Evolutionary conservation across 2,329 filamentous ascomycete species (phyloP).

Genomic region (Tolypocladium nubicola): DNA sequence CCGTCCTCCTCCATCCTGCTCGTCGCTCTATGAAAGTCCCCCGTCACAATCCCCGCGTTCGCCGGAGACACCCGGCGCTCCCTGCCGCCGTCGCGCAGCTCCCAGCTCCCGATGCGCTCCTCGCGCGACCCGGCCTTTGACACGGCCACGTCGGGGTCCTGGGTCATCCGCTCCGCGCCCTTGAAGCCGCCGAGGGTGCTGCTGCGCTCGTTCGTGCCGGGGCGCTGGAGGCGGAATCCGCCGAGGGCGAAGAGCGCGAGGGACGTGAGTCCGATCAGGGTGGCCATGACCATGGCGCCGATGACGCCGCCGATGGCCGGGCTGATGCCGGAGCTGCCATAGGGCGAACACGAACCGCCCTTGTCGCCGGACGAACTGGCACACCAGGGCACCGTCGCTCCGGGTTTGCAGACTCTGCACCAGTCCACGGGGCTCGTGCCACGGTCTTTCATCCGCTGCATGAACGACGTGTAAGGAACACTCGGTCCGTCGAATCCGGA

Average conservation of each 20-base stretch:
- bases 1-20: conserved; percentile 17
- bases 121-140: conserved; percentile 27
- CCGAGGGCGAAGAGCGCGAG: conserved; percentile 21
- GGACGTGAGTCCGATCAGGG: conserved; percentile 20
- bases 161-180: conserved; percentile 31
- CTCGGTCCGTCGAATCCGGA: conserved; percentile 18
- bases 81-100: conserved; percentile 22
- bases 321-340: conserved; percentile 10
- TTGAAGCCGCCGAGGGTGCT: conserved; percentile 28
- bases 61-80: conserved; percentile 5
- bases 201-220: conserved; percentile 2
- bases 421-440: conserved; percentile 25
- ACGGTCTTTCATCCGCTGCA: conserved; percentile 22
- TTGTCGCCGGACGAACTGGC: neutral
- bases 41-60: conserved; percentile 12
- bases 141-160: conserved; percentile 31
- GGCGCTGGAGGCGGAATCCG: conserved; percentile 19
- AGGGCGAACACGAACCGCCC: too few relatives aligned
- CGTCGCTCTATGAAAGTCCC: conserved; percentile 9
- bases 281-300: conserved; percentile 31
- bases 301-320: conserved; percentile 34
- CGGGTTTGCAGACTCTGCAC: conserved; percentile 31
- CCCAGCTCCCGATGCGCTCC: conserved; percentile 40
- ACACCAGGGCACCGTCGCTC: conserved; percentile 27
- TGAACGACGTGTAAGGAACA: conserved; percentile 29